A percentile compares a stretch with the other conserved stretches of the same genome.
These are phyloP conservation scores for Dipodascopsis tothii DNA, from an alignment of 805 yeast species.

Conservation along the genomic window DNA sequence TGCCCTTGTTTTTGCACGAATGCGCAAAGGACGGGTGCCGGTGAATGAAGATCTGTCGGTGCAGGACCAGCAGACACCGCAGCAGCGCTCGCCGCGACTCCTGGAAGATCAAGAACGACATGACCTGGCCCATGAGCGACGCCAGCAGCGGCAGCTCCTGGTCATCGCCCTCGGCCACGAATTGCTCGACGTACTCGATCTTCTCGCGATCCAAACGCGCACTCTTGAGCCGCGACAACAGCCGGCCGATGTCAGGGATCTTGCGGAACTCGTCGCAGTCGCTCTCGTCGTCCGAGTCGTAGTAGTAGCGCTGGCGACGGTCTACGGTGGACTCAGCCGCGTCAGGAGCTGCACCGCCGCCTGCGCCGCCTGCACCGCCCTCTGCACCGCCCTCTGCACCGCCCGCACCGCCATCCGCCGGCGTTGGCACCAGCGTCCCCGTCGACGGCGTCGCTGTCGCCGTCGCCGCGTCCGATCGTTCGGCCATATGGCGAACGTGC, in stretches of 20 bases:
- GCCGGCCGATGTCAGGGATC: conserved; percentile 3
- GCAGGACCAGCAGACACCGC: conserved; percentile 15
- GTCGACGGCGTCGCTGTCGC: too few species aligned
- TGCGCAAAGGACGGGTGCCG: not conserved
- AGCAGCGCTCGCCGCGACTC: conserved; percentile 20
- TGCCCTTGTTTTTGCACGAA: too few species aligned
- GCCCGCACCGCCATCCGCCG: too few species aligned
- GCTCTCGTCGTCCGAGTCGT: not conserved
- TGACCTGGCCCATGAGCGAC: conserved; percentile 14
- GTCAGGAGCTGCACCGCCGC: not conserved
- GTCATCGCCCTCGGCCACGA: conserved; percentile 13
- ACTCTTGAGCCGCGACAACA: conserved; percentile 9
- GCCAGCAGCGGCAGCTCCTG: conserved; percentile 12
- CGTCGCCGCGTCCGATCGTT: not conserved
- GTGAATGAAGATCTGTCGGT: conserved; percentile 9
- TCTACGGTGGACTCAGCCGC: not conserved
- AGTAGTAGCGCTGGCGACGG: not conserved
- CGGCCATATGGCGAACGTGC: too few species aligned
- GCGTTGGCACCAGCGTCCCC: too few species aligned
- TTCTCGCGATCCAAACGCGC: conserved; percentile 22
- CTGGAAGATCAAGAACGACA: conserved; percentile 14
- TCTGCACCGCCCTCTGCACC: too few species aligned
- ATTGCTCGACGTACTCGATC: conserved; percentile 14
- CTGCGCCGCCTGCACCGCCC: too few species aligned
- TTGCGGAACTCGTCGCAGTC: not conserved